phyloP scores from a whole-genome alignment of 768 basidiomycete species.

The Agaricus bisporus region DNA sequence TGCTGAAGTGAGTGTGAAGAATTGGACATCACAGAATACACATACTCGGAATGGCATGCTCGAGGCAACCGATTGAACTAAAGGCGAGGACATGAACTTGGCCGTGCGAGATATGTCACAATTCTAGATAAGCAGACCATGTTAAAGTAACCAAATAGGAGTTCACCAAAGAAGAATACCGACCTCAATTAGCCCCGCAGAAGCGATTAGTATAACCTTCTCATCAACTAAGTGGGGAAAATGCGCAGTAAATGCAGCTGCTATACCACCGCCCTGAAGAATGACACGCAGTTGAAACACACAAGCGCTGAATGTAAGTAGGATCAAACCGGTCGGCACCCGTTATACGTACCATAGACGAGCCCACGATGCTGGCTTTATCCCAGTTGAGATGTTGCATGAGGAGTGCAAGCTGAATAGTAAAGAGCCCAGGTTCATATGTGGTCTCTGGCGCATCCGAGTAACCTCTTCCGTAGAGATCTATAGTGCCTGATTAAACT shows the following conservation, averaged over 20 bases:
- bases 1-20: neutral
- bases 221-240: constrained; percentile 69
- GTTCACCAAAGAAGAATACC: constrained; percentile 8
- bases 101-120: constrained; percentile 65
- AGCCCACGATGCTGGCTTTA: constrained; percentile 55
- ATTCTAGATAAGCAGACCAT: constrained; percentile 29
- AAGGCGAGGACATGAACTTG: constrained; percentile 72
- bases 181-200: constrained; percentile 66
- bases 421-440: constrained; percentile 61
- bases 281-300: constrained; percentile 2
- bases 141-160: neutral
- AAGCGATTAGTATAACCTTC: constrained; percentile 61
- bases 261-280: constrained; percentile 64
- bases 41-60: constrained; percentile 56
- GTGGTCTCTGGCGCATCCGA: constrained; percentile 71
- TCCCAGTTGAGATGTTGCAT: constrained; percentile 76
- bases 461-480: constrained; percentile 79
- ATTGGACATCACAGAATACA: constrained; percentile 6
- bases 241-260: constrained; percentile 61
- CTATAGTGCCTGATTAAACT: constrained; percentile 26
- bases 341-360: constrained; percentile 59
- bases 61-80: constrained; percentile 62
- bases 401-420: constrained; percentile 75
- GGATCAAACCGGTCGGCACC: neutral
- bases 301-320: neutral